Conservation (phyloP, 768 basidiomycete genomes). For the Leccinum uliginosum region DNA sequence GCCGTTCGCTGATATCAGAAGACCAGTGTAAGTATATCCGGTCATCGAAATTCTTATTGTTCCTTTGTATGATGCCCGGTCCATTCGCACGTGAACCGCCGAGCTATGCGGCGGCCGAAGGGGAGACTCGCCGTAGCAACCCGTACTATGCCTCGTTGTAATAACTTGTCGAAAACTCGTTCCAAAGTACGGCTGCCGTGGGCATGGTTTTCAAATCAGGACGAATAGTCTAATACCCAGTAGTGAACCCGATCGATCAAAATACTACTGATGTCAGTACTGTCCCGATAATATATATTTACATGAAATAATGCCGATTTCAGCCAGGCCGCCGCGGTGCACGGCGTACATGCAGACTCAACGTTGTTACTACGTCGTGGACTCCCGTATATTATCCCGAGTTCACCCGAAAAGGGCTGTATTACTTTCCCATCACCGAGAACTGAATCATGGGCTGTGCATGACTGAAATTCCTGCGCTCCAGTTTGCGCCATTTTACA, state of each 20-base stretch:
- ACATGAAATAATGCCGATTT: no score
- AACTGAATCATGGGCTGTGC: no score
- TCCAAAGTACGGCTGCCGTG: not conserved
- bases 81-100: not conserved
- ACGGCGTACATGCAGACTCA: no score
- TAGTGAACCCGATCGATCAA: not conserved
- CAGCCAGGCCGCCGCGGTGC: no score
- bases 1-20: not conserved
- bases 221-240: not conserved
- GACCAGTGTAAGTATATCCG: not conserved
- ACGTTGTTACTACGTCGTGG: not conserved
- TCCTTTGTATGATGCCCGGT: not conserved
- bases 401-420: not conserved
- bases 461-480: no score
- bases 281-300: not conserved
- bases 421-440: not conserved
- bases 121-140: not conserved
- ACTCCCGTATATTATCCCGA: conserved; percentile 2
- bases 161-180: not conserved
- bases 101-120: no score
- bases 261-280: not conserved
- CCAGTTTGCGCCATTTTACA: not conserved
- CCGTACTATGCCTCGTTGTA: no score
- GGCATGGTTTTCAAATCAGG: not conserved
- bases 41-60: not conserved